Evolutionary conservation across 345 rosid genomes (phyloP), one percentile per base, ranked within the genome.

Genomic region (Dovyalis caffra): DNA sequence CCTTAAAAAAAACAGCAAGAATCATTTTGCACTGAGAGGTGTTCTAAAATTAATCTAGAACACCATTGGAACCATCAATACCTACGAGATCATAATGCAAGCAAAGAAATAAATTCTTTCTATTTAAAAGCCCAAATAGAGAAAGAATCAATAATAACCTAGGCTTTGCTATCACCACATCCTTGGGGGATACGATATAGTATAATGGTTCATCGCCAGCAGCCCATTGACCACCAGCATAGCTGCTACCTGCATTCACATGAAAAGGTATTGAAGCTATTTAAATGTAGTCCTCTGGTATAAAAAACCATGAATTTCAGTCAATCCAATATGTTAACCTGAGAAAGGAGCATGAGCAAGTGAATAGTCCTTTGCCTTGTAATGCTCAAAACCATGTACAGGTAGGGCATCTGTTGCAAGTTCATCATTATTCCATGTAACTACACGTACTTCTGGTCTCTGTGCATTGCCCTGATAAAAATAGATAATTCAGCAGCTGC

Each of bases 161-260:
- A 75, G 99, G 97, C 80, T 96, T 96, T 84, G 99, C 97, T 82
- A 96, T 92, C 78, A 96, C 95, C 62, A 96, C 97, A 83, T 96
- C 99, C 86, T 96, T 96, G 32, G 95, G 99, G 16, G 99, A 96
- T 60, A 96, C 98, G 70, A 96, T 71, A 83, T 96, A 93, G 85
- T 92, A 96, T 70, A 88, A 68, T 32, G 99, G 97, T 82, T 96
- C 99, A 84, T 96, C 98, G 73, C 98, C 98, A 84, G 99, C 92
- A 68, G 97, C 95, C 99, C 99, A 96, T 85, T 92, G 99, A 70
- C 99, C 98, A 76, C 99, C 97, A 80, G 92, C 97, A 78, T 96
- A 90, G 77, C 99, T 96, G 81, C 97, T 93, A 79, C 99, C 99
- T 96, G 86, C 43, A 83, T 65, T 75, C 78, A 74, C 76, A 74